Conservation (phyloP, 2,329 filamentous ascomycete genomes). For the Xylaria sp. region DNA sequence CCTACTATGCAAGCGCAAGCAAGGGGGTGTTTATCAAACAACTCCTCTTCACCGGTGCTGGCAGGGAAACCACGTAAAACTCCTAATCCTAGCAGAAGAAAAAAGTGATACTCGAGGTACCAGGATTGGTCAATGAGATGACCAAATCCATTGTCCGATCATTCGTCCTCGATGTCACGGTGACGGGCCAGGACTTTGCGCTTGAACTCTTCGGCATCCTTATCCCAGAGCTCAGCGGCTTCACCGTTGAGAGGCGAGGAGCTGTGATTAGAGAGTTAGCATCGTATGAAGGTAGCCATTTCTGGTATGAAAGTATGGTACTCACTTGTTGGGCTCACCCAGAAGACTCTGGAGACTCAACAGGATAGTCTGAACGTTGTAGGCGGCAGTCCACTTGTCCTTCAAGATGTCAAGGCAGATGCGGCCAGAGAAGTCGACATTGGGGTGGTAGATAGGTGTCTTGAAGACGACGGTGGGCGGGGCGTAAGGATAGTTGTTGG, state of each 20-base stretch:
- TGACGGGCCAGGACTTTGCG: constrained; percentile 61
- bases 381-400: constrained; percentile 97
- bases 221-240: constrained; percentile 93
- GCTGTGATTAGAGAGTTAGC: constrained; percentile 44
- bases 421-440: constrained; percentile 92
- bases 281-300: not conserved
- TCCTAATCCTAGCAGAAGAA: constrained; percentile 10
- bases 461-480: constrained; percentile 92
- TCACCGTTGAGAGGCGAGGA: constrained; percentile 93
- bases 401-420: constrained; percentile 98
- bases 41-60: constrained; percentile 41
- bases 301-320: constrained; percentile 14
- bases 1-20: constrained; percentile 23
- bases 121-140: constrained; percentile 12
- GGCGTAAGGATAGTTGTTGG: constrained; percentile 86
- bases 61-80: constrained; percentile 11
- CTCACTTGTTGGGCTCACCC: constrained; percentile 97
- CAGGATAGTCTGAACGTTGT: constrained; percentile 91
- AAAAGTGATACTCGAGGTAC: constrained; percentile 13
- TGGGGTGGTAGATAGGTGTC: constrained; percentile 98
- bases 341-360: constrained; percentile 91
- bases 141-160: constrained; percentile 17
- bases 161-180: constrained; percentile 61
- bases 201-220: constrained; percentile 81
- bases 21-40: constrained; percentile 17